Percentiles rank a stretch among this genome's conserved stretches.
These are phyloP conservation scores for Amanita rubescens DNA, from an alignment of 768 basidiomycete genomes.

Conservation along the genomic window DNA sequence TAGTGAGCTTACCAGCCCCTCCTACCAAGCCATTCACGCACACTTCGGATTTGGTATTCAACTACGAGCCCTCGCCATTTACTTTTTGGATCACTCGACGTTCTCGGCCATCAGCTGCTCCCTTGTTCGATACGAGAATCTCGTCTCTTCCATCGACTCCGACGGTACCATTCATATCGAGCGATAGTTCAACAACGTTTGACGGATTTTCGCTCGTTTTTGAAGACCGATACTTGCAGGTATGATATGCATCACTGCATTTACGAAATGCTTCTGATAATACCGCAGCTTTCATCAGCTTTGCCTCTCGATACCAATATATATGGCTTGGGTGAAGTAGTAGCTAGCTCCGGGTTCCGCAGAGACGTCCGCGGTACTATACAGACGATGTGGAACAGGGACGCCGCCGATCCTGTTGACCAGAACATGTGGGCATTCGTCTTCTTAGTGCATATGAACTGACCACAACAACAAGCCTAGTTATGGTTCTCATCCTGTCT, in stretches of 20 bases:
- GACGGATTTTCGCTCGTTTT: conserved; percentile 67
- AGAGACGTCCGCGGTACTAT: conserved; percentile 57
- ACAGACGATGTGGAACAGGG: conserved; percentile 64
- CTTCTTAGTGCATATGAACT: not conserved
- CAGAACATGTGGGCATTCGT: conserved; percentile 47
- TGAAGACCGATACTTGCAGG: conserved; percentile 76
- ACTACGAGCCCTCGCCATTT: conserved; percentile 57
- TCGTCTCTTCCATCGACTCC: conserved; percentile 54
- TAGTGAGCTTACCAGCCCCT: conserved; percentile 31
- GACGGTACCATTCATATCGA: conserved; percentile 44
- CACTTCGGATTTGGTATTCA: conserved; percentile 61
- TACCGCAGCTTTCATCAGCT: conserved; percentile 48
- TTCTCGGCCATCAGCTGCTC: conserved; percentile 42
- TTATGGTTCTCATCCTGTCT: conserved; percentile 69
- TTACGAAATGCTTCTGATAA: not conserved
- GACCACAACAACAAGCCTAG: conserved; percentile 23
- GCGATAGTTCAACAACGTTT: conserved; percentile 47
- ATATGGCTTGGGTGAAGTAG: conserved; percentile 71
- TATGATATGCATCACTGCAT: conserved; percentile 14
- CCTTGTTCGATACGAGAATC: conserved; percentile 66
- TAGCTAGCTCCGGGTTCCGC: conserved; percentile 63
- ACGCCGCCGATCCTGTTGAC: conserved; percentile 55
- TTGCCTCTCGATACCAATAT: conserved; percentile 63
- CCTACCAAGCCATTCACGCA: conserved; percentile 26
- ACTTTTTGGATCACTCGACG: conserved; percentile 77